Evolutionary conservation across 1,284 basidiomycete genomes (phyloP), one percentile per base, ranked within the genome.

Genomic region (Schizophyllum commune): DNA sequence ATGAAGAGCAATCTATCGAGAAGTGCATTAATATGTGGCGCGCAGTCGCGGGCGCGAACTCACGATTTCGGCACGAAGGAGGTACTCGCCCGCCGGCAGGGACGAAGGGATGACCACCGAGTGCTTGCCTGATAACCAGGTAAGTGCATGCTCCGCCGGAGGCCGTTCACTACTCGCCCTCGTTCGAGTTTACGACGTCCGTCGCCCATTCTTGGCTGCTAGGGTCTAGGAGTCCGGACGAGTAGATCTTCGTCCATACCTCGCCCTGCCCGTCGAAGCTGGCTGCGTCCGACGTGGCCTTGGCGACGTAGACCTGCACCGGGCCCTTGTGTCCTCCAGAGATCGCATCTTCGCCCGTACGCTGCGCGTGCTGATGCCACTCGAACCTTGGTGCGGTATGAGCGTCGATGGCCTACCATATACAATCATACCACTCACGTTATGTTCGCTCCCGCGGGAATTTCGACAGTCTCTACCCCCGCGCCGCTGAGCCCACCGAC

Each of bases 231-330:
- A 81, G 73, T n/a, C 79, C 79, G 52, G 78, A 77, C 3, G 75
- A 73, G 66, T 81, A 82, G 34, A 82, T 78, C 74, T 81, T 82
- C 53, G 79, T 80, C 78, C 80, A 83, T 32, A 81, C 78, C n/a
- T 76, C 64, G 34, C 77, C 80, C 62, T 77, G 78, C 15, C 77
- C 79, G 62, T 80, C 67, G 68, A 79, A 82, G 0, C 74, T 64
- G 0, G 74, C 76, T 4, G 75, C 79, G 5, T 75, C 74, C 1
- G 76, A 75, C 1, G 79, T 77, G 6, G 79, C 79, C 65, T 81
- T 80, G 56, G 80, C 80, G 60, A 81, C 72, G 66, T 79, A 82
- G 5, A 82, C 79, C 60, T 76, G 76, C 5, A 81, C 79, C 4
- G 79, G 73, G 8, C 79, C 80, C 65, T 80, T 81, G 73, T 82